Evolutionary conservation across 495 filamentous ascomycete species (phyloP), one percentile per base, ranked within the genome.

Genomic region (Trichoderma erinaceum): DNA sequence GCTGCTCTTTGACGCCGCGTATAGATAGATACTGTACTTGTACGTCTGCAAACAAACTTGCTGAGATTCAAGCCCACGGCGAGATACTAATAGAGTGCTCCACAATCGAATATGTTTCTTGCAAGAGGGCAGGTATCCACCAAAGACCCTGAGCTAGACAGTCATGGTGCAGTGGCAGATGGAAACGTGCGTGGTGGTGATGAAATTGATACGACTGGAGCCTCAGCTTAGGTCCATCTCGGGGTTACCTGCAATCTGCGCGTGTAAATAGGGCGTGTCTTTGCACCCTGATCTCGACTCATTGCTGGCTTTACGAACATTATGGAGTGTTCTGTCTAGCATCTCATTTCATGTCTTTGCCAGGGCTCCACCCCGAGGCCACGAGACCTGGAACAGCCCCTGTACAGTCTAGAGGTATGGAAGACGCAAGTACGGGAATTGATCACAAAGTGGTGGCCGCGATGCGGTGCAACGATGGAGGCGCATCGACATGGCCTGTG

Each of bases 301-400:
- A 56, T 23, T 56, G 50, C 50, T 56, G 4, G 50, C 5, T 56
- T 25, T 23, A n/a, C 16, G 18, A 56, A 2, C n/a, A 56, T 11
- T 16, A 56, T 56, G 50, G 50, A 56, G 44, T 48, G 13, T 18
- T 52, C 21, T 25, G 50, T 56, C 21, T 56, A 11, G 35, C 35
- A 38, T n/a, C 16, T 56, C 8, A 21, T 56, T 56, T 21, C 18
- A 56, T 21, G 21, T 21, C 50, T 21, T 56, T 46, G 29, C 43
- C 43, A 46, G 43, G 48, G 50, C 50, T n/a, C 50, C 50, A 56
- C 50, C 21, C 50, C 16, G 21, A 56, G 50, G 21, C 50, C 50
- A 56, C 50, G 50, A 56, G 50, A 56, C 50, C 50, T n/a, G 3
- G 50, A 56, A 12, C 50, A 56, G 50, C 50, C 50, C 50, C 50